Evolutionary conservation across 2,329 filamentous ascomycete species (phyloP).

Genomic region (Albifimbria verrucaria): DNA sequence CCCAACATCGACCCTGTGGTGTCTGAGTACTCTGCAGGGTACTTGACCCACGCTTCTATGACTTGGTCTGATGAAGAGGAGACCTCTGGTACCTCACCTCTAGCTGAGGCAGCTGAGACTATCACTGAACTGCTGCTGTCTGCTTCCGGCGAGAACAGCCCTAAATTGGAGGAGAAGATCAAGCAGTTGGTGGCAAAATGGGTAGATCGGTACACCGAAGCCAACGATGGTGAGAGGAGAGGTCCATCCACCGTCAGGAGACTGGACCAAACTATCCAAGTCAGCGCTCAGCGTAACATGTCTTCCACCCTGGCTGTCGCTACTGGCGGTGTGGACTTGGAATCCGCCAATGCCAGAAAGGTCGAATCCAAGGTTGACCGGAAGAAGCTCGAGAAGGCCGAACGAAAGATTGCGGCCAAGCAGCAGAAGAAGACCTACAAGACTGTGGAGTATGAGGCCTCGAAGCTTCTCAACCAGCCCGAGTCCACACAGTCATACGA

Average conservation of each 20-base stretch:
- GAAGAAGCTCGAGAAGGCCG: slow-evolving; percentile 99
- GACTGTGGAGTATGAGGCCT: slow-evolving; percentile 96
- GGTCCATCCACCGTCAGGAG: slow-evolving; percentile 76
- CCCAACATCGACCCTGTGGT: slow-evolving; percentile 85
- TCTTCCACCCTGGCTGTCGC: slow-evolving; percentile 91
- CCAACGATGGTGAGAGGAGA: slow-evolving; percentile 68
- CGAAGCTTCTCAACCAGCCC: slow-evolving; percentile 77
- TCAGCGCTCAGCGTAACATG: slow-evolving; percentile 90
- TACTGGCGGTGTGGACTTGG: slow-evolving; percentile 81
- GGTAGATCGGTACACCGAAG: slow-evolving; percentile 74
- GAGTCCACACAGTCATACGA: slow-evolving; percentile 90
- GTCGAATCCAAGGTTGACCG: slow-evolving; percentile 96
- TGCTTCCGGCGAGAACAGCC: slow-evolving; percentile 79
- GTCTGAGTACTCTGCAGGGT: slow-evolving; percentile 90
- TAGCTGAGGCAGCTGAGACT: slow-evolving; percentile 78
- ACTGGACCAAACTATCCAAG: slow-evolving; percentile 91
- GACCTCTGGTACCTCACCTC: slow-evolving; percentile 64
- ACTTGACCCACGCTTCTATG: slow-evolving; percentile 88
- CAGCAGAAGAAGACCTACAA: slow-evolving; percentile 99
- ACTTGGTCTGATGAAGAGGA: slow-evolving; percentile 75
- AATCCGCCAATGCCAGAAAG: slow-evolving; percentile 88
- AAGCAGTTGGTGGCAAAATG: slow-evolving; percentile 85
- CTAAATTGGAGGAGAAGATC: slow-evolving; percentile 72
- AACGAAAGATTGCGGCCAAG: slow-evolving; percentile 95
- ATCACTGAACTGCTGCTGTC: slow-evolving; percentile 89